Base-by-base conservation (phyloP, 805 yeast genomes). In the Komagataella pseudopastoris region DNA sequence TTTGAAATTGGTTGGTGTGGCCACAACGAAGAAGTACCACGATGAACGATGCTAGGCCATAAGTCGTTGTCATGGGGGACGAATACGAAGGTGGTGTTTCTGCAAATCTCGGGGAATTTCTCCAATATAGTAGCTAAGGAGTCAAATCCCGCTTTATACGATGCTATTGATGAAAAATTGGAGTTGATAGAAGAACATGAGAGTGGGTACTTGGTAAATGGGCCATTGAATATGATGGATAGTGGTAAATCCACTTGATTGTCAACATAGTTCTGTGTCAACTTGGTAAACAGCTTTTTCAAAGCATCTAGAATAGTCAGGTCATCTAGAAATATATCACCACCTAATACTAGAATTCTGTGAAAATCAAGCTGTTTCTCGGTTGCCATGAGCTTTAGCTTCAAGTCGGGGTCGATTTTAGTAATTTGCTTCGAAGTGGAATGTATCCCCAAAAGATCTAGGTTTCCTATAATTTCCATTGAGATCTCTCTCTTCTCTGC, bases 21-120 rank as follows among this genome's bases (percentile, higher is more conserved):
- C 81, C 88, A 81, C 6, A 74, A 55, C 0, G 77, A 65, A 1
- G 67, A 56, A 0, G 81, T 71, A 3, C 91, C 89, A 49, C 83
- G 71, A 1, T 85, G 75, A 49, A 75, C 76, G 51, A 82, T 71
- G 1, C 93, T 78, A 43, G 82, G 81, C 97, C 98, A 93, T 0
- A 96, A 96, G 66, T 93, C 99, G 57, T 88, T 85, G 46, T 80
- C 78, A 1, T 99, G 98, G 0, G 98, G 97, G 1, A 91, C 70
- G 53, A 93, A 77, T 1, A 88, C 67, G 24, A 93, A 64, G 50
- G 83, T 80, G 24, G 85, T 73, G 6, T 67, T 61, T 6, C 68
- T 60, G 12, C 80, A 67, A 6, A 88, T 65, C 3, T 63, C 61
- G 0, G 88, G 85, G 57, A 70, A 85, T 49, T 75, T 71, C 7